Evolutionary conservation across 2,329 filamentous ascomycete species (phyloP).

Genomic region (Calonectria hawksworthii): DNA sequence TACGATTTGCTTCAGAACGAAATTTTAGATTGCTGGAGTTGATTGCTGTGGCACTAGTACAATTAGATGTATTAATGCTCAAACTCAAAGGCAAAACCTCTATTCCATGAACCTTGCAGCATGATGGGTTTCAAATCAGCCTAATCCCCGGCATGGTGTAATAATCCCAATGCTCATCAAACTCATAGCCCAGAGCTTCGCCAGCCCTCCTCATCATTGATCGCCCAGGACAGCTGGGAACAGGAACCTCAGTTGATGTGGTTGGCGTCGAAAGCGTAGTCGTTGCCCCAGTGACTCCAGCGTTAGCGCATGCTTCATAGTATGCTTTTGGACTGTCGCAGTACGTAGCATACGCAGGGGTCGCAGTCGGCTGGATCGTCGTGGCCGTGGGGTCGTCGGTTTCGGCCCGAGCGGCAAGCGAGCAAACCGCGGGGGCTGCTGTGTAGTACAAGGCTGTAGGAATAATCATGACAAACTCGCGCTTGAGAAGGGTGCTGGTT

Average conservation of each 20-base stretch:
- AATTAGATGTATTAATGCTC: no score
- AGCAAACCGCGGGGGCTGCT: background rate
- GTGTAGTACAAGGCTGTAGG: background rate
- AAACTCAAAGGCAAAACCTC: no score
- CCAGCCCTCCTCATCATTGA: slow-evolving; percentile 9
- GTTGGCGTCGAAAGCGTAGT: slow-evolving; percentile 22
- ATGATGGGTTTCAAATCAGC: background rate
- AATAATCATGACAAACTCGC: background rate
- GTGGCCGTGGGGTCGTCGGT: slow-evolving; percentile 19
- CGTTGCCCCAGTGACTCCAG: slow-evolving; percentile 7
- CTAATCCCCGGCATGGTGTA: slow-evolving; percentile 64
- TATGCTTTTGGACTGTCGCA: slow-evolving; percentile 26
- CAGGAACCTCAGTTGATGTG: background rate
- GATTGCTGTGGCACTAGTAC: no score
- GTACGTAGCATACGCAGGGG: slow-evolving; percentile 25
- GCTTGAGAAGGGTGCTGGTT: background rate
- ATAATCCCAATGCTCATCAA: slow-evolving; percentile 18
- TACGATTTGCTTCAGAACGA: no score
- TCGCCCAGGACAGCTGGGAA: background rate
- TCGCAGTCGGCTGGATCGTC: slow-evolving; percentile 23
- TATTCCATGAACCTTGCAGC: no score
- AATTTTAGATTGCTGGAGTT: no score
- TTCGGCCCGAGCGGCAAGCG: background rate
- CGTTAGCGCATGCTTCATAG: slow-evolving; percentile 28
- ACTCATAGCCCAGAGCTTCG: slow-evolving; percentile 22